These are phyloP conservation scores for Pythium chondricola DNA, from an alignment of 352 stramenopile genomes.

Conservation along the genomic window DNA sequence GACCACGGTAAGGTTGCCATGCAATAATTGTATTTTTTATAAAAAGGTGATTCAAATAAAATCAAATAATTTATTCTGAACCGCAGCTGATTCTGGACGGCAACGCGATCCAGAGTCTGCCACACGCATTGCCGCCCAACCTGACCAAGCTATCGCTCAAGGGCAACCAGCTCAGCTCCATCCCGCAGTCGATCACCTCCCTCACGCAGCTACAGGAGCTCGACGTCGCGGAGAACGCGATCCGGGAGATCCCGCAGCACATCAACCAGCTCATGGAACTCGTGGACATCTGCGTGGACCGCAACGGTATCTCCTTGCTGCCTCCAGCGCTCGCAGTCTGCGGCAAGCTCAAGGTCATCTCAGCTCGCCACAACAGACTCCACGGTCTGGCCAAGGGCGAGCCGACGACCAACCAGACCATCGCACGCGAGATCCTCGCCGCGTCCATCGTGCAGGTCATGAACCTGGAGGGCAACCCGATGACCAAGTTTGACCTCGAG, in stretches of 20 bases:
- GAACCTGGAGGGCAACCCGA: slow-evolving; percentile 75
- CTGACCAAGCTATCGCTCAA: slow-evolving; percentile 74
- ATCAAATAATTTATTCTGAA: neutral
- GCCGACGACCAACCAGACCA: slow-evolving; percentile 26
- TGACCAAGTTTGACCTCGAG: slow-evolving; percentile 76
- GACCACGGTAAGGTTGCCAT: slow-evolving; percentile 35
- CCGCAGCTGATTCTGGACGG: slow-evolving; percentile 63
- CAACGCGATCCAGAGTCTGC: slow-evolving; percentile 58
- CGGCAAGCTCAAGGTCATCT: slow-evolving; percentile 68
- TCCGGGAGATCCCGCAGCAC: slow-evolving; percentile 36
- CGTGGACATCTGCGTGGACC: slow-evolving; percentile 63
- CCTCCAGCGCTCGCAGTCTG: slow-evolving; percentile 47
- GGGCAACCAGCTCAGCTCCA: slow-evolving; percentile 36
- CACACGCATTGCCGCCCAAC: slow-evolving; percentile 50
- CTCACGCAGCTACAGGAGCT: slow-evolving; percentile 61
- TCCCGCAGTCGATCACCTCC: slow-evolving; percentile 40
- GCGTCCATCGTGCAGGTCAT: slow-evolving; percentile 67
- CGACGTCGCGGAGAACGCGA: slow-evolving; percentile 55
- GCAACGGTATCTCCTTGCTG: slow-evolving; percentile 41
- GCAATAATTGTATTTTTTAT: too few species aligned
- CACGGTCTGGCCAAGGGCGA: slow-evolving; percentile 14
- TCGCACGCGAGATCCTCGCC: slow-evolving; percentile 50
- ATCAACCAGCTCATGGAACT: slow-evolving; percentile 44
- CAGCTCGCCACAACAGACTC: slow-evolving; percentile 51
- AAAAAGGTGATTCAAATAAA: too few species aligned